Evolutionary conservation across 352 stramenopile species (phyloP).

Genomic region (Pythium aquatile): DNA sequence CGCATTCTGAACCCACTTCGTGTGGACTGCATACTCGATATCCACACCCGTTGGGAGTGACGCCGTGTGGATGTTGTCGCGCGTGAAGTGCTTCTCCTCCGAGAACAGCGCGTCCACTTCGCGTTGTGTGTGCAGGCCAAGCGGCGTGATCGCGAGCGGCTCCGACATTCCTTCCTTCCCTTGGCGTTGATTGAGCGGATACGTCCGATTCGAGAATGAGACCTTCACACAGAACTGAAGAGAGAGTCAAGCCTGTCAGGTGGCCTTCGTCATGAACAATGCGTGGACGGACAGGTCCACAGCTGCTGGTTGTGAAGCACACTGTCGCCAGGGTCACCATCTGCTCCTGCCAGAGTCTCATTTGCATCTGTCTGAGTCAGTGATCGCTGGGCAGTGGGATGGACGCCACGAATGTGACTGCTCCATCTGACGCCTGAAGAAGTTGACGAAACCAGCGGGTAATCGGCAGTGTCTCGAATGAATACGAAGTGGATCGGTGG

Average conservation of each 20-base stretch:
- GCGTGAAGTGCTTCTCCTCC: conserved; percentile 37
- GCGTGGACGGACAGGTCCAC: neutral
- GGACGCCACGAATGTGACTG: neutral
- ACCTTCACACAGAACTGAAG: neutral
- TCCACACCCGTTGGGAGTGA: conserved; percentile 43
- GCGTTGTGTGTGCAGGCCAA: conserved; percentile 39
- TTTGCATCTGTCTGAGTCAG: neutral
- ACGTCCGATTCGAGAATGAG: neutral
- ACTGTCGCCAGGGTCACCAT: neutral
- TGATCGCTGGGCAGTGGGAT: neutral
- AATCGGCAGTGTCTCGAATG: neutral
- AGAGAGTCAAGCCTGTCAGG: neutral
- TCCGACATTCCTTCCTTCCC: neutral
- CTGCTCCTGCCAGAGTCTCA: neutral
- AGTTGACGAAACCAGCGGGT: conserved; percentile 1
- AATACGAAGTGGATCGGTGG: neutral
- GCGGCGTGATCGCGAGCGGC: conserved; percentile 25
- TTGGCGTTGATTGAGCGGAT: neutral
- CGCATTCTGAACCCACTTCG: conserved; percentile 16
- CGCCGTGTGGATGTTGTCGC: conserved; percentile 22
- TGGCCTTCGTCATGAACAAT: neutral
- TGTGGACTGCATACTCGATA: conserved; percentile 51
- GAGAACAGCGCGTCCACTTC: conserved; percentile 55
- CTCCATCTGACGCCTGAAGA: neutral
- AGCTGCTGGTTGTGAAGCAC: too few relatives aligned